phyloP scores from a whole-genome alignment of 495 filamentous ascomycete genomes.

The Aspergillus funiculosus region DNA sequence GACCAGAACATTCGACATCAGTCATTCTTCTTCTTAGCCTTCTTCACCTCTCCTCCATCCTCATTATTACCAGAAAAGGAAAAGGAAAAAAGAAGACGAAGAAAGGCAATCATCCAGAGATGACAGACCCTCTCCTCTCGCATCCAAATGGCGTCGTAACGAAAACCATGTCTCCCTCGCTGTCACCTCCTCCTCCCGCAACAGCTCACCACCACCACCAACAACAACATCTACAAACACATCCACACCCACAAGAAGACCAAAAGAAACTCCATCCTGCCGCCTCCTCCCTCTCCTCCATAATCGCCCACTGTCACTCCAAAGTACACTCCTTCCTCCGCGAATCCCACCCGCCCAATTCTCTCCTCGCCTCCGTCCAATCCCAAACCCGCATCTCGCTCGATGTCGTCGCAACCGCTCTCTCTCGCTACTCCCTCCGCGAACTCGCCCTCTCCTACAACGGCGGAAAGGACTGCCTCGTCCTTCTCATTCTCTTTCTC shows the following conservation, averaged over 20 bases:
- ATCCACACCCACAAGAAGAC: too few relatives aligned
- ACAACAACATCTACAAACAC: neutral
- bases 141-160: constrained; percentile 2
- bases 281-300: constrained; percentile 23
- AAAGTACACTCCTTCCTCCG: constrained; percentile 66
- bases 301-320: constrained; percentile 57
- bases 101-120: neutral
- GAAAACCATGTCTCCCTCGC: neutral
- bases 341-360: constrained; percentile 48
- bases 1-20: constrained; percentile 9
- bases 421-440: constrained; percentile 64
- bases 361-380: constrained; percentile 60
- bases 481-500: constrained; percentile 85
- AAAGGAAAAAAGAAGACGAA: neutral
- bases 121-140: constrained; percentile 2
- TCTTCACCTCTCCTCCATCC: neutral
- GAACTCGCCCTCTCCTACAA: constrained; percentile 92
- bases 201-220: neutral
- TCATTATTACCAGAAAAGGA: too few relatives aligned
- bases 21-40: neutral
- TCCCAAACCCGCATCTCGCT: constrained; percentile 64
- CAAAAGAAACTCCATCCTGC: too few relatives aligned
- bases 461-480: constrained; percentile 95
- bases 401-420: constrained; percentile 63
- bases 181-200: neutral